Evolutionary conservation across 495 filamentous ascomycete species (phyloP).

Genomic region (Hyaloscypha finlandica): DNA sequence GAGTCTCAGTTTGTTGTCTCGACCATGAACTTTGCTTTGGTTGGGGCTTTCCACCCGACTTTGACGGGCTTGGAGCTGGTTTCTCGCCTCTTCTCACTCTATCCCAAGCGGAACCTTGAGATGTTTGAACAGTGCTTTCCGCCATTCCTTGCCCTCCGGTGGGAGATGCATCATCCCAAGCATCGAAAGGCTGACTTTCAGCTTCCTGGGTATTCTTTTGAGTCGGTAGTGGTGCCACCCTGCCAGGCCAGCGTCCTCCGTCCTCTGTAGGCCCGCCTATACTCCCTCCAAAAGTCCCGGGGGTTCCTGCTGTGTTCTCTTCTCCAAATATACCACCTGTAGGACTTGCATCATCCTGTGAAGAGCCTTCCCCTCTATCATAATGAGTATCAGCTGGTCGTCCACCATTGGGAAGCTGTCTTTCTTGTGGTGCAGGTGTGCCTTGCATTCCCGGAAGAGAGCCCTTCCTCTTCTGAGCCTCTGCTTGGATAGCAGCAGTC

Average conservation of each 20-base stretch:
- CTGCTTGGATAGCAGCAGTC: conserved; percentile 7
- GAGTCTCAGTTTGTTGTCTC: conserved; percentile 12
- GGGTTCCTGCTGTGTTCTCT: background rate
- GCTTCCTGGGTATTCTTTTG: background rate
- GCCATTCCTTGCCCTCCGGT: conserved; percentile 26
- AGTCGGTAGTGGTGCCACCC: background rate
- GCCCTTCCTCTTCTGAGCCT: background rate
- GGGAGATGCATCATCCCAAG: conserved; percentile 33
- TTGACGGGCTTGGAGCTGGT: background rate
- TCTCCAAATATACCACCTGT: conserved; percentile 25
- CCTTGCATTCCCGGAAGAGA: background rate
- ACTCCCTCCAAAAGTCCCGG: background rate
- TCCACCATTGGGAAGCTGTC: background rate
- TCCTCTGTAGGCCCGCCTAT: background rate
- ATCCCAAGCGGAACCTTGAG: conserved; percentile 28
- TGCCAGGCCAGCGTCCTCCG: background rate
- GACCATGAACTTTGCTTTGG: conserved; percentile 18
- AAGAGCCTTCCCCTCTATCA: background rate
- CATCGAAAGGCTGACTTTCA: conserved; percentile 11
- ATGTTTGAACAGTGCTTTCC: conserved; percentile 14
- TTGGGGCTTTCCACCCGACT: background rate
- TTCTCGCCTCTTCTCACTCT: conserved; percentile 26
- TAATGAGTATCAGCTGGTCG: background rate
- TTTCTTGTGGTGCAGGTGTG: background rate
- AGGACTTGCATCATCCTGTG: conserved; percentile 34